phyloP scores from a whole-genome alignment of 2,329 filamentous ascomycete genomes.

The Trichoderma guizhouense region DNA sequence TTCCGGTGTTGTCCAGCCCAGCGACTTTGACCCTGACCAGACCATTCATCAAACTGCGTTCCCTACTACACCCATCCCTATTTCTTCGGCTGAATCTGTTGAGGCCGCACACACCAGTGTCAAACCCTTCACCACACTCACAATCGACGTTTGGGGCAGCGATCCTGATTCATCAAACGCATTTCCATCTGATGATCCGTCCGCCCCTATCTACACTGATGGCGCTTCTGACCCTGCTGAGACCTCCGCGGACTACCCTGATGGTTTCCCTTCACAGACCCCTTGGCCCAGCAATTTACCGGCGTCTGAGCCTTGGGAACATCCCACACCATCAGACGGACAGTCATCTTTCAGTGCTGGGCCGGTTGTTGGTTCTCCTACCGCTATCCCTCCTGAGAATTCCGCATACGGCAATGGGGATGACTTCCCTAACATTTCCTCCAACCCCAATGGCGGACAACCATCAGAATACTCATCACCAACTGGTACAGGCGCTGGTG shows the following conservation, averaged over 20 bases:
- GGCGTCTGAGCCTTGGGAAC: conserved; percentile 15
- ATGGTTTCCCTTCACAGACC: conserved; percentile 19
- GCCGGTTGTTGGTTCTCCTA: neutral
- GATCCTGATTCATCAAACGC: conserved; percentile 19
- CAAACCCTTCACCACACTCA: conserved; percentile 35
- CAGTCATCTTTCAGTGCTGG: conserved; percentile 9
- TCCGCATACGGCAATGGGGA: neutral
- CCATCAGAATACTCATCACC: conserved; percentile 13
- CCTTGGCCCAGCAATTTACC: conserved; percentile 22
- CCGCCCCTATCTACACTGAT: conserved; percentile 21
- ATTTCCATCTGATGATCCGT: conserved; percentile 17
- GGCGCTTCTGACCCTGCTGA: conserved; percentile 19
- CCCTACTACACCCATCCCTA: conserved; percentile 29
- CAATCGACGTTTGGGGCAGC: conserved; percentile 35
- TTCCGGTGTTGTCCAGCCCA: conserved; percentile 20
- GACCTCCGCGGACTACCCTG: conserved; percentile 20
- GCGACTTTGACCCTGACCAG: conserved; percentile 21
- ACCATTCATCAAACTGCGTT: conserved; percentile 21
- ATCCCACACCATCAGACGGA: conserved; percentile 18
- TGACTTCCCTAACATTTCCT: neutral
- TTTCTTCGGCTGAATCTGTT: conserved; percentile 25
- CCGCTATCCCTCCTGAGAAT: neutral
- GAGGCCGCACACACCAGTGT: conserved; percentile 22
- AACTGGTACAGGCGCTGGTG: conserved; percentile 19
- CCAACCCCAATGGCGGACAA: conserved; percentile 9